phyloP scores from a whole-genome alignment of 345 rosid genomes.

The Aquilaria sinensis region DNA sequence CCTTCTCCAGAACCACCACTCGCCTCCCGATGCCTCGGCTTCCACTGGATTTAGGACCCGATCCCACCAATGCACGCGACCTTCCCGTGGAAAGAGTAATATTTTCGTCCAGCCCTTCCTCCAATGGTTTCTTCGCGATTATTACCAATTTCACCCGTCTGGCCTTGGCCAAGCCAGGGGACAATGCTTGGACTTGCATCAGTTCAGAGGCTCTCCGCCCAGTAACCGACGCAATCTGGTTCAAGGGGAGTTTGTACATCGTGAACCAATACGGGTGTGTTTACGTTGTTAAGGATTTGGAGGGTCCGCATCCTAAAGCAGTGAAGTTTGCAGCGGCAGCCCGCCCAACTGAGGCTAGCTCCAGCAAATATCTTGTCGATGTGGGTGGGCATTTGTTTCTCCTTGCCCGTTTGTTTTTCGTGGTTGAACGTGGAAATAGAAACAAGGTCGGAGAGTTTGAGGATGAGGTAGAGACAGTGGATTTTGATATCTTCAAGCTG shows the following conservation, averaged over 20 bases:
- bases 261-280: neutral
- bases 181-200: too few species aligned
- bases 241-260: too few species aligned
- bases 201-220: too few species aligned
- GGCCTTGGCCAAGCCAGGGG: neutral
- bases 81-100: neutral
- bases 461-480: neutral
- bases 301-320: neutral
- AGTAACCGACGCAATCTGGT: too few species aligned
- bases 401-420: neutral
- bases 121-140: neutral
- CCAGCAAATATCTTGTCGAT: neutral
- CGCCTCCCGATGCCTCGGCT: neutral
- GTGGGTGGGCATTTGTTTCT: neutral
- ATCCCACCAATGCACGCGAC: neutral
- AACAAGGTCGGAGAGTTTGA: too few species aligned
- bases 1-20: neutral
- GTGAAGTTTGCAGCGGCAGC: neutral
- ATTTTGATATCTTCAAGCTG: neutral
- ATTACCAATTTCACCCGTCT: neutral
- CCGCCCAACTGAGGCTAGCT: too few species aligned
- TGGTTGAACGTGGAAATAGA: neutral
- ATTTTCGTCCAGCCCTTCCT: neutral
- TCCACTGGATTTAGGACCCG: too few species aligned
- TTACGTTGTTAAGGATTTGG: neutral